Conservation (phyloP, 139 green algal species). For the Zygnema circumcarinatum region DNA sequence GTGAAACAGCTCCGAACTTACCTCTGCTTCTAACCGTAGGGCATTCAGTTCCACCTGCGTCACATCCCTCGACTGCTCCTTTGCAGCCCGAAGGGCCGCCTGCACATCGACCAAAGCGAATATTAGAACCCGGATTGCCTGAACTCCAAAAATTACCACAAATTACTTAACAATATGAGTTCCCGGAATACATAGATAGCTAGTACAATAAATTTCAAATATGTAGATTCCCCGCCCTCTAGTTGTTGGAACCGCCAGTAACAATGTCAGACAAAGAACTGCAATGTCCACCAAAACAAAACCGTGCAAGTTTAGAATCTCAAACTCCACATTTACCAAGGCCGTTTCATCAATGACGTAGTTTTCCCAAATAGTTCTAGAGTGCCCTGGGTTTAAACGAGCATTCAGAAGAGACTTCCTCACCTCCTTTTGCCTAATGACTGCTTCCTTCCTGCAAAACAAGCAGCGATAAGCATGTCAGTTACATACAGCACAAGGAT, state of each 20-base stretch:
- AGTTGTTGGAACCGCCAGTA: not conserved
- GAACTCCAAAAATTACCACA: slow-evolving; percentile 11
- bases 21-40: slow-evolving; percentile 45
- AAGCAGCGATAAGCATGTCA: too few relatives aligned
- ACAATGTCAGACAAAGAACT: slow-evolving; percentile 1
- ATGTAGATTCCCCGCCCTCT: not conserved
- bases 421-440: too few relatives aligned
- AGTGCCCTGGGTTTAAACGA: too few relatives aligned
- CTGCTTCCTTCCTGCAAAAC: too few relatives aligned
- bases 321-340: too few relatives aligned
- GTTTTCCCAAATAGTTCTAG: too few relatives aligned
- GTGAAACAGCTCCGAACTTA: not conserved
- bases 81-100: slow-evolving; percentile 36
- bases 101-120: slow-evolving; percentile 10
- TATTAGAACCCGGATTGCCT: not conserved
- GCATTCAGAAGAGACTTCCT: too few relatives aligned
- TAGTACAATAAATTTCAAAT: slow-evolving; percentile 12
- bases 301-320: too few relatives aligned
- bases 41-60: slow-evolving; percentile 51
- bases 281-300: not conserved
- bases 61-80: slow-evolving; percentile 47
- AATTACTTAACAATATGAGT: not conserved
- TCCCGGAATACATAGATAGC: not conserved
- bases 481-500: too few relatives aligned
- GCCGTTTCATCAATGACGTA: too few relatives aligned